These are phyloP conservation scores for Lepidopterella palustris DNA, from an alignment of 495 filamentous ascomycete genomes.

Conservation along the genomic window DNA sequence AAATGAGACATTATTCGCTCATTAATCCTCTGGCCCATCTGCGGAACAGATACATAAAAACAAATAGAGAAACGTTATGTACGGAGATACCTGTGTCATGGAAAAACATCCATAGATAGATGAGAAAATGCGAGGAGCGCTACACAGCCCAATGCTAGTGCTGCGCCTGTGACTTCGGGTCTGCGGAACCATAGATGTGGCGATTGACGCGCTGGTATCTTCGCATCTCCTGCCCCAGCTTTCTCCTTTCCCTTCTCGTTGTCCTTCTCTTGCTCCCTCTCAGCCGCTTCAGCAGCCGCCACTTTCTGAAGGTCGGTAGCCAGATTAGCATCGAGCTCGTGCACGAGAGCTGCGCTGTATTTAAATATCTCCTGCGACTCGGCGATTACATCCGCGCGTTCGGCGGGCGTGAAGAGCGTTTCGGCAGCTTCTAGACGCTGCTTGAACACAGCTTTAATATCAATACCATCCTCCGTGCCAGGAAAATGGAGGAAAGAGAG, in stretches of 20 bases:
- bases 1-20: too few species aligned
- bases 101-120: slow-evolving; percentile 4
- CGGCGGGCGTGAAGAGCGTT: slow-evolving; percentile 35
- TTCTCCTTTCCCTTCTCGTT: slow-evolving; percentile 3
- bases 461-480: slow-evolving; percentile 35
- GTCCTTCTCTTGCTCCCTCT: neutral
- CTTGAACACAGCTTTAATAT: slow-evolving; percentile 41
- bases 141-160: slow-evolving; percentile 17
- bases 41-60: too few species aligned
- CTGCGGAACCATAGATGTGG: slow-evolving; percentile 11
- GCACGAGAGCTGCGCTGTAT: slow-evolving; percentile 35
- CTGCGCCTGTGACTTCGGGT: slow-evolving; percentile 18
- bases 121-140: slow-evolving; percentile 10
- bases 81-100: neutral
- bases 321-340: slow-evolving; percentile 35
- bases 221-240: neutral
- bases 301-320: slow-evolving; percentile 11
- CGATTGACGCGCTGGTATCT: neutral
- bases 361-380: slow-evolving; percentile 45
- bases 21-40: too few species aligned
- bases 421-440: slow-evolving; percentile 38
- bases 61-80: too few species aligned
- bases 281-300: slow-evolving; percentile 2
- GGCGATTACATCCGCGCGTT: slow-evolving; percentile 44
- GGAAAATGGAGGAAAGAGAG: slow-evolving; percentile 36